These are phyloP conservation scores for Hydrangea macrophylla DNA, from an alignment of 148 eudicot genomes.

Conservation along the genomic window DNA sequence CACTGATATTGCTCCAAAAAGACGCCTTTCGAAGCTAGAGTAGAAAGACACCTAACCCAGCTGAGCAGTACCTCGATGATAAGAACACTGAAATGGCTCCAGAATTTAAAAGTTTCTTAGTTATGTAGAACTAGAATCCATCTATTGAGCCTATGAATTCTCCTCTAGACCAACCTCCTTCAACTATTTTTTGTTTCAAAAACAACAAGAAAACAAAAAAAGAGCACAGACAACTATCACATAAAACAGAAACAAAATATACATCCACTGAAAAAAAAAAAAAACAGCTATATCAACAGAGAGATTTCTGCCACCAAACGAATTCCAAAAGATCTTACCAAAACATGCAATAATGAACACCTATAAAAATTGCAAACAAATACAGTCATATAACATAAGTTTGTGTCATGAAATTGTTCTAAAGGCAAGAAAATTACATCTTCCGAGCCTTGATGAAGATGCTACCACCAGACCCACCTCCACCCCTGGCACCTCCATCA, in stretches of 20 bases:
- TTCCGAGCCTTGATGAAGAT: constrained; percentile 65
- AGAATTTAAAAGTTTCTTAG: not conserved
- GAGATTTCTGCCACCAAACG: not conserved
- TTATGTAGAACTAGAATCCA: too few relatives aligned
- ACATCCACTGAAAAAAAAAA: not conserved
- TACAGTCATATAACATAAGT: not conserved
- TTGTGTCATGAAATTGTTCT: too few relatives aligned
- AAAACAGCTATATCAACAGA: not conserved
- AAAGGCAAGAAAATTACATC: constrained; percentile 46
- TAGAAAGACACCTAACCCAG: not conserved
- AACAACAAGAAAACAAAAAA: too few relatives aligned
- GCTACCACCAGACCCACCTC: constrained; percentile 99
- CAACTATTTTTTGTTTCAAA: too few relatives aligned
- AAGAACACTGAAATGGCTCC: not conserved
- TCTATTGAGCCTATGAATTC: too few relatives aligned
- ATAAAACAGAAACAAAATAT: not conserved
- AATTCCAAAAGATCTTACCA: too few relatives aligned
- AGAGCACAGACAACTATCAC: too few relatives aligned
- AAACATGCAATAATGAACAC: not conserved
- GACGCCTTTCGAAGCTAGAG: too few relatives aligned
- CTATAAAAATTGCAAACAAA: not conserved
- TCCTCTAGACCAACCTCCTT: too few relatives aligned
- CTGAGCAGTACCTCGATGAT: not conserved
- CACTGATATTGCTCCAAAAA: too few relatives aligned
- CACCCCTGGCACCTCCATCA: constrained; percentile 73